phyloP scores from a whole-genome alignment of 2,329 filamentous ascomycete species.

The Cercospora sp. region DNA sequence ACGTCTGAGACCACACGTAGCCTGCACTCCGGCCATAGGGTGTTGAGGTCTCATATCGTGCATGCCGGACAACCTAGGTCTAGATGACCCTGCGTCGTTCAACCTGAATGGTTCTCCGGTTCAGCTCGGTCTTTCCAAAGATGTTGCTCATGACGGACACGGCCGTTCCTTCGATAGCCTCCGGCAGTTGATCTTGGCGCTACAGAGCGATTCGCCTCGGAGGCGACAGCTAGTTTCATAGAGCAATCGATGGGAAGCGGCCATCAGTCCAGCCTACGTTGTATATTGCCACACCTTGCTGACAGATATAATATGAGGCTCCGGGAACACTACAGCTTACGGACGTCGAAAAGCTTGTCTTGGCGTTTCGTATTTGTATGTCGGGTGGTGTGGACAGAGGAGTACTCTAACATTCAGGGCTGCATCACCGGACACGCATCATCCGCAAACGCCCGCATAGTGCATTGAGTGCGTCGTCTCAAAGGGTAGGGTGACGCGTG shows the following conservation, averaged over 20 bases:
- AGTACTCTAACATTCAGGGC: too few species aligned
- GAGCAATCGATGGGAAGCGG: background rate
- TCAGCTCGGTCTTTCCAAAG: background rate
- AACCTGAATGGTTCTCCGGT: conserved; percentile 10
- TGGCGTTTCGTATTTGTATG: too few species aligned
- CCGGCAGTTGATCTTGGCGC: background rate
- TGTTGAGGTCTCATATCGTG: conserved; percentile 23
- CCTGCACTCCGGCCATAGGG: conserved; percentile 16
- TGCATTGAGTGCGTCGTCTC: background rate
- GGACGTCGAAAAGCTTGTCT: too few species aligned
- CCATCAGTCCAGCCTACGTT: background rate
- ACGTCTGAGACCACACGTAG: conserved; percentile 20
- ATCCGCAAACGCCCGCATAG: too few species aligned
- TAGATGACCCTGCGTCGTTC: conserved; percentile 20
- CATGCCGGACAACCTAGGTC: conserved; percentile 21
- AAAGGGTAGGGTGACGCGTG: background rate
- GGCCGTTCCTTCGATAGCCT: background rate
- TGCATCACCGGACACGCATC: too few species aligned
- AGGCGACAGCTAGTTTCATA: background rate
- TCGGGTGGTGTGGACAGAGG: too few species aligned
- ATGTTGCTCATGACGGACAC: background rate
- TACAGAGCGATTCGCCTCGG: background rate
- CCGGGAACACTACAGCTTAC: background rate
- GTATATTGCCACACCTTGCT: background rate
- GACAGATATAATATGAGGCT: background rate